Evolutionary conservation across 495 filamentous ascomycete genomes (phyloP).

Genomic region (Aspergillus ostianus): DNA sequence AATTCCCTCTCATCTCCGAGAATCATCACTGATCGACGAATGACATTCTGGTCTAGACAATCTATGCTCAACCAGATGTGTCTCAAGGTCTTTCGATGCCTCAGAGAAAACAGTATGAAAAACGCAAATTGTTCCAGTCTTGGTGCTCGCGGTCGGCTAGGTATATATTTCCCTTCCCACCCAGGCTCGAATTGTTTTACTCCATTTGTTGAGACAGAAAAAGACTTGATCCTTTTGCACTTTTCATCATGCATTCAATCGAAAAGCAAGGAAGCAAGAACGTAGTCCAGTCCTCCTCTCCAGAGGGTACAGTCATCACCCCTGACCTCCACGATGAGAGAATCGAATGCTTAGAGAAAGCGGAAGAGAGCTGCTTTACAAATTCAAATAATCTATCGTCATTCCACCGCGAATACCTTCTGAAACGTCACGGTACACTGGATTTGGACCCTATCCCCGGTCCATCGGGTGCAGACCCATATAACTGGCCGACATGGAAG

Average conservation of each 20-base stretch:
- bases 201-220: neutral
- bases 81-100: no score
- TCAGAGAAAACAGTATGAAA: no score
- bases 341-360: conserved; percentile 7
- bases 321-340: conserved; percentile 1
- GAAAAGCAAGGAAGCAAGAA: neutral
- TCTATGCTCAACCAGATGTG: neutral
- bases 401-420: conserved; percentile 9
- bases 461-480: conserved; percentile 47
- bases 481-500: conserved; percentile 51
- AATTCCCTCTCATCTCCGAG: neutral
- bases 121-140: no score
- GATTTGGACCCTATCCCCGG: conserved; percentile 53
- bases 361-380: neutral
- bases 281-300: neutral
- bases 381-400: conserved; percentile 1
- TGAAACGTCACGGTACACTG: conserved; percentile 30
- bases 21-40: neutral
- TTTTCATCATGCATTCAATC: neutral
- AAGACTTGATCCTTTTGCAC: neutral
- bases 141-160: no score
- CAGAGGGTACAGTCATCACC: neutral
- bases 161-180: neutral
- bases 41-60: neutral
- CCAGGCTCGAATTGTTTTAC: neutral